Conservation (phyloP, 1,284 basidiomycete species). For the Clitocybe nebularis region DNA sequence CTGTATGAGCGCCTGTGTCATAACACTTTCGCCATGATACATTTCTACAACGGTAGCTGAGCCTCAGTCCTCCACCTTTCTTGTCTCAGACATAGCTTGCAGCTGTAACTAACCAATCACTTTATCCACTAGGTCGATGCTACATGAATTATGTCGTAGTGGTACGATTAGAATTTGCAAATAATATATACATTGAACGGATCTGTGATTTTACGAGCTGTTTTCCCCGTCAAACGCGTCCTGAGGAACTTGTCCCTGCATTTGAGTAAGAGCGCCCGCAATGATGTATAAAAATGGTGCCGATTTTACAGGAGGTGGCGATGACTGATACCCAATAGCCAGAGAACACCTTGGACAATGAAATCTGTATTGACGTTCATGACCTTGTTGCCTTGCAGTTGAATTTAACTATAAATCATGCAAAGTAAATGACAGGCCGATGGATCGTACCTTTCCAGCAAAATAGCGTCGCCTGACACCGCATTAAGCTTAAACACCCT, state of each 20-base stretch:
- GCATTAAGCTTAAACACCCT: conserved; percentile 79
- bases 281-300: conserved; percentile 72
- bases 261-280: conserved; percentile 69
- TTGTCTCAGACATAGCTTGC: background rate
- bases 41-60: conserved; percentile 66
- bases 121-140: too few species aligned
- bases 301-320: conserved; percentile 67
- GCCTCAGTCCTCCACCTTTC: conserved; percentile 17
- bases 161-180: background rate
- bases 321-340: conserved; percentile 70
- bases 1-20: conserved; percentile 40
- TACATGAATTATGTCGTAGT: too few species aligned
- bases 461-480: conserved; percentile 54
- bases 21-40: conserved; percentile 28
- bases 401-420: too few species aligned
- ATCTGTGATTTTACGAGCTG: conserved; percentile 10
- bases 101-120: background rate
- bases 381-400: conserved; percentile 50
- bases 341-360: conserved; percentile 73
- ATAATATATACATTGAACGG: background rate
- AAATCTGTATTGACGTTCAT: conserved; percentile 74
- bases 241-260: conserved; percentile 72
- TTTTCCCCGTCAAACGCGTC: conserved; percentile 71
- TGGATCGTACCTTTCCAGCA: conserved; percentile 62
- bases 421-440: background rate